Evolutionary conservation across 1,284 basidiomycete species (phyloP).

Genomic region (Moniliophthora roreri): DNA sequence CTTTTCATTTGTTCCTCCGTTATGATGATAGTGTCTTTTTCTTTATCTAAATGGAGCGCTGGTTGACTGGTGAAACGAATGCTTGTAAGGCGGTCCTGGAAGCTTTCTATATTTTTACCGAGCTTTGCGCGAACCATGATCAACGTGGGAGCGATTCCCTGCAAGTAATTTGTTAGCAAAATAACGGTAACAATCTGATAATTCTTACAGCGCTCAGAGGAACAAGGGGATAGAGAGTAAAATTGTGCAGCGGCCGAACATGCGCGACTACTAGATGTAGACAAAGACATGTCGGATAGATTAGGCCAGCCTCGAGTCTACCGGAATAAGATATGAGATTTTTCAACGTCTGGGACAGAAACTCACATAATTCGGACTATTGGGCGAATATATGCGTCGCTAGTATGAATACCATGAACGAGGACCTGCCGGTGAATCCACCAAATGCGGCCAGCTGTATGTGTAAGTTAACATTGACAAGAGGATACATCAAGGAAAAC

Average conservation of each 20-base stretch:
- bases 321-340: too few relatives aligned
- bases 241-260: not conserved
- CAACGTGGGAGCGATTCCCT: constrained; percentile 1
- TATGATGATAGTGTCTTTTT: too few relatives aligned
- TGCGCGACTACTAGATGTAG: too few relatives aligned
- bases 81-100: not conserved
- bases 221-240: not conserved
- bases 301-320: constrained; percentile 1
- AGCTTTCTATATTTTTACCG: not conserved
- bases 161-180: not conserved
- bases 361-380: not conserved
- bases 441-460: constrained; percentile 3
- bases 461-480: too few relatives aligned
- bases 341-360: too few relatives aligned
- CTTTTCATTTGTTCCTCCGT: too few relatives aligned
- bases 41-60: too few relatives aligned
- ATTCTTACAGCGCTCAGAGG: constrained; percentile 1
- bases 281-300: not conserved
- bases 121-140: constrained; percentile 5
- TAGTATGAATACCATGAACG: not conserved
- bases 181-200: too few relatives aligned
- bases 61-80: too few relatives aligned
- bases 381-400: not conserved
- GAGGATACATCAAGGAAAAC: too few relatives aligned
- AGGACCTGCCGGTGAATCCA: not conserved